Percentiles rank a stretch among this genome's conserved stretches.
These are phyloP conservation scores for Choricystis sp. DNA, from an alignment of 139 green algal genomes.

Conservation along the genomic window DNA sequence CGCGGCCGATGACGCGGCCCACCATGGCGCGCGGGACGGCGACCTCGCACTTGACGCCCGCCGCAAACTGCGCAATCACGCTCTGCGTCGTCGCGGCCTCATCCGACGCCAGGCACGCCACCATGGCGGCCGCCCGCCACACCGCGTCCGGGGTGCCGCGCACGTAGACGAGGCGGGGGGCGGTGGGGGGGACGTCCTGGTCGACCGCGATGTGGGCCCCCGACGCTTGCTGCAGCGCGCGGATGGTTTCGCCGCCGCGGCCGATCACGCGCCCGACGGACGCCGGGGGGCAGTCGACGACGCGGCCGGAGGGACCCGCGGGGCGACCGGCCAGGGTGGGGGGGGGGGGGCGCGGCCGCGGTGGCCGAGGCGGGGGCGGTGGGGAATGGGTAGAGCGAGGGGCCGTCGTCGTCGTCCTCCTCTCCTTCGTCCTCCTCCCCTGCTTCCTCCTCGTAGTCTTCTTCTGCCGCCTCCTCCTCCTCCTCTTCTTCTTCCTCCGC, in stretches of 20 bases:
- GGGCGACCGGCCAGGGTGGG: not conserved
- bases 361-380: slow-evolving; percentile 3
- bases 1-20: slow-evolving; percentile 83
- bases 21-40: slow-evolving; percentile 52
- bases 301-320: not conserved
- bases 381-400: too few relatives aligned
- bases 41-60: slow-evolving; percentile 13
- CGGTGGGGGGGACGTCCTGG: slow-evolving; percentile 35
- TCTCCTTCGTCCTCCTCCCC: too few relatives aligned
- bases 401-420: too few relatives aligned
- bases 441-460: too few relatives aligned
- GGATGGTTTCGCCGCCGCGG: slow-evolving; percentile 89
- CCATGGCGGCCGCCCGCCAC: slow-evolving; percentile 47
- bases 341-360: not conserved
- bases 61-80: slow-evolving; percentile 9
- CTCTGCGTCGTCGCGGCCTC: not conserved
- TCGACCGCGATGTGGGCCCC: slow-evolving; percentile 24
- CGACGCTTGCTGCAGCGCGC: slow-evolving; percentile 72
- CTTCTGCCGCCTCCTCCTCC: too few relatives aligned
- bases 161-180: slow-evolving; percentile 50
- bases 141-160: slow-evolving; percentile 42
- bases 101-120: slow-evolving; percentile 43
- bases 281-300: slow-evolving; percentile 49
- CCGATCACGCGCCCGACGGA: slow-evolving; percentile 92
- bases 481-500: too few relatives aligned